phyloP scores from a whole-genome alignment of 345 rosid species.

The Litchi chinensis region DNA sequence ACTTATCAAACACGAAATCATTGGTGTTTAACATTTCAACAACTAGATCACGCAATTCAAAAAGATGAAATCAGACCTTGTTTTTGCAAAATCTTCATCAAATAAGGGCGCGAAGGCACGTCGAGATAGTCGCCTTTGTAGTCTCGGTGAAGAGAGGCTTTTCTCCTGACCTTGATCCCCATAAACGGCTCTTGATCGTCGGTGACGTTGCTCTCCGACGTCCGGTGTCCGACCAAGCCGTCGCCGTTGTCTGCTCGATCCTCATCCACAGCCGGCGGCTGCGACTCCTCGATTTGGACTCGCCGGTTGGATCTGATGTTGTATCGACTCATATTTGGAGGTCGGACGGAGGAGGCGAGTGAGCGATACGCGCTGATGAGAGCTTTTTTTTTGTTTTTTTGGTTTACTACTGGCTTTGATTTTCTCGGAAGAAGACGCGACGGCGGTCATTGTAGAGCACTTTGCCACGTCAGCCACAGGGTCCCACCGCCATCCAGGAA shows the following conservation, averaged over 20 bases:
- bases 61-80: slow-evolving; percentile 53
- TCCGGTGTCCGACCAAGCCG: slow-evolving; percentile 31
- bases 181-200: slow-evolving; percentile 86
- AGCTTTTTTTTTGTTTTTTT: background rate
- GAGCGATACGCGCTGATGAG: background rate
- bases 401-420: background rate
- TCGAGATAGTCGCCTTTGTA: slow-evolving; percentile 85
- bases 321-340: slow-evolving; percentile 40
- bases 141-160: slow-evolving; percentile 80
- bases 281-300: slow-evolving; percentile 54
- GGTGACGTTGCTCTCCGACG: slow-evolving; percentile 48
- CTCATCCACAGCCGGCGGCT: slow-evolving; percentile 22
- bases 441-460: background rate
- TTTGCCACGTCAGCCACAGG: slow-evolving; percentile 7
- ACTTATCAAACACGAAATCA: background rate
- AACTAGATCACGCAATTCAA: background rate
- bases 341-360: slow-evolving; percentile 23
- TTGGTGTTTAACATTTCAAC: background rate
- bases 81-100: slow-evolving; percentile 76
- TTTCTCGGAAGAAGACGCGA: background rate
- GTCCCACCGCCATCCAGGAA: background rate
- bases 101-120: slow-evolving; percentile 63
- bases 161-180: slow-evolving; percentile 79
- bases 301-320: slow-evolving; percentile 32
- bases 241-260: slow-evolving; percentile 24